phyloP scores from a whole-genome alignment of 192 early-diverging fungal genomes.

The Spinellus fusiger region DNA sequence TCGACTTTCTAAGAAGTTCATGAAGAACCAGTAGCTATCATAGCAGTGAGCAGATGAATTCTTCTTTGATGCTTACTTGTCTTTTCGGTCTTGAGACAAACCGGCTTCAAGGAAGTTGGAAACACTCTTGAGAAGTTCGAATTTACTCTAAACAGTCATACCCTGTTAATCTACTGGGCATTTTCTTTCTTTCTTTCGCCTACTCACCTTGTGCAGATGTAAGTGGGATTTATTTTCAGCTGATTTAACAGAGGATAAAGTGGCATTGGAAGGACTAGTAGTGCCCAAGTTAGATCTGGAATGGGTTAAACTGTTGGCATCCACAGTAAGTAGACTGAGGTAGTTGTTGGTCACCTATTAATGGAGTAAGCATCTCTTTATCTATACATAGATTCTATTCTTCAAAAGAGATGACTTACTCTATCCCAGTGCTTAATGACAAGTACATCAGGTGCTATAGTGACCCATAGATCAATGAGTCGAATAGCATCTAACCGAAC shows the following conservation, averaged over 20 bases:
- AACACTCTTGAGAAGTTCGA: constrained; percentile 55
- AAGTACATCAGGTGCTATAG: constrained; percentile 54
- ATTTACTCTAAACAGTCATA: constrained; percentile 34
- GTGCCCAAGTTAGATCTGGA: constrained; percentile 8
- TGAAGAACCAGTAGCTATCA: constrained; percentile 41
- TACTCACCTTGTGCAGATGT: constrained; percentile 23
- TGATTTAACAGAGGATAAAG: constrained; percentile 19
- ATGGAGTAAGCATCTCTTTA: neutral
- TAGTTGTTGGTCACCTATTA: constrained; percentile 58
- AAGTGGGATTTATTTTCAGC: constrained; percentile 23
- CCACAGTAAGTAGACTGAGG: constrained; percentile 47
- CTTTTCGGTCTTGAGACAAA: constrained; percentile 34
- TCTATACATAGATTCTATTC: neutral
- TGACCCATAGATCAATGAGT: constrained; percentile 70
- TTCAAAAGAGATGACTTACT: constrained; percentile 29
- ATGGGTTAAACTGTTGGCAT: constrained; percentile 43
- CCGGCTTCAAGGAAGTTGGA: constrained; percentile 49
- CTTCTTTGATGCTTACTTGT: constrained; percentile 28
- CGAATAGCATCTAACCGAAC: constrained; percentile 75
- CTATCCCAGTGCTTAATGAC: constrained; percentile 61
- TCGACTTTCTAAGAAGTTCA: constrained; percentile 38
- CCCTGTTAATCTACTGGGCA: neutral
- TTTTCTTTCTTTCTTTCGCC: neutral
- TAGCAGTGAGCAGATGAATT: constrained; percentile 5
- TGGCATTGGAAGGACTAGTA: neutral